phyloP scores from a whole-genome alignment of 2,329 filamentous ascomycete genomes.

The Lasiodiplodia gonubiensis region DNA sequence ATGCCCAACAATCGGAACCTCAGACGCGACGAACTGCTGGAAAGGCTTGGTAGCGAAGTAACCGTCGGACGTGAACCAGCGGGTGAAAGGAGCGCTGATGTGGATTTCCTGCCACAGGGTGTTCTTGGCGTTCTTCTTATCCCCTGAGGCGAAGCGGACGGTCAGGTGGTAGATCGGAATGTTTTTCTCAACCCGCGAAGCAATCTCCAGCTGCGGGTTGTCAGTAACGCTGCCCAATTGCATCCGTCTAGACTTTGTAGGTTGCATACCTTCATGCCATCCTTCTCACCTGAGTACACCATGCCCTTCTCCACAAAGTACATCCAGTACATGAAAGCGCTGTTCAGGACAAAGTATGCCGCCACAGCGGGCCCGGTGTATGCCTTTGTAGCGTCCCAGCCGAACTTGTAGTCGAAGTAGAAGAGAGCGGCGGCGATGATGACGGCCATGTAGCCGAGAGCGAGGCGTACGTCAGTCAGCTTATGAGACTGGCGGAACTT shows the following conservation, averaged over 20 bases:
- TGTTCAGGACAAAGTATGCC: conserved; percentile 80
- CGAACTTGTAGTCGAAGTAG: conserved; percentile 87
- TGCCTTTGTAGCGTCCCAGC: conserved; percentile 83
- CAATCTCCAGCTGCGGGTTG: conserved; percentile 68
- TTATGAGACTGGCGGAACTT: conserved; percentile 82
- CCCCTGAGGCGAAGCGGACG: conserved; percentile 58
- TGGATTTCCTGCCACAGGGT: conserved; percentile 53
- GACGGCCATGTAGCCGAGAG: conserved; percentile 83
- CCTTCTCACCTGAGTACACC: conserved; percentile 78
- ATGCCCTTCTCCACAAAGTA: conserved; percentile 80
- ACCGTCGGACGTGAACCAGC: conserved; percentile 77
- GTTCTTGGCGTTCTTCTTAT: conserved; percentile 36
- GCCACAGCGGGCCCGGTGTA: conserved; percentile 81
- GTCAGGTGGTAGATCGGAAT: conserved; percentile 79
- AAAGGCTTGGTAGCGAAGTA: conserved; percentile 77
- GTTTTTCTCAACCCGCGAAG: conserved; percentile 76
- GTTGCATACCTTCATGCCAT: conserved; percentile 66
- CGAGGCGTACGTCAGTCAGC: conserved; percentile 81
- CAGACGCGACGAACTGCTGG: conserved; percentile 76
- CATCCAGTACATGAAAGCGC: conserved; percentile 81
- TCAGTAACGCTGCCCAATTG: neutral
- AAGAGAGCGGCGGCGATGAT: conserved; percentile 82
- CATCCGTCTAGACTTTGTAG: neutral
- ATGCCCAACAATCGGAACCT: conserved; percentile 68
- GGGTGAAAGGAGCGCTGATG: conserved; percentile 69